Percentiles rank a stretch among this genome's conserved stretches.
Conservation (phyloP, 2,329 filamentous ascomycete species). For the Corynespora cassiicola region DNA sequence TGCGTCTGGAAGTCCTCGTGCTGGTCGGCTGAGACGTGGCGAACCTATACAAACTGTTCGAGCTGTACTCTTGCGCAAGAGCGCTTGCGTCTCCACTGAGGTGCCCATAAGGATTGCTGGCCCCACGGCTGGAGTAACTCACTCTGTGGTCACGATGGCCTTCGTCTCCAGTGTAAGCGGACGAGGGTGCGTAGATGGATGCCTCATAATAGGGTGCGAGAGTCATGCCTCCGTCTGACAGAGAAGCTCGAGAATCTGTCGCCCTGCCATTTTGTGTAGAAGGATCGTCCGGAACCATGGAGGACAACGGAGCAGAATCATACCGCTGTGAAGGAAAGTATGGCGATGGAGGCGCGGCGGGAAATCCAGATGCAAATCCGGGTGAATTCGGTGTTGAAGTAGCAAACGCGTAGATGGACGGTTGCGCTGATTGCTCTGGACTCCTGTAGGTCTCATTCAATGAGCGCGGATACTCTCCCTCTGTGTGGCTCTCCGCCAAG, state of each 20-base stretch:
- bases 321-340: constrained; percentile 17
- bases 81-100: constrained; percentile 18
- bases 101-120: constrained; percentile 28
- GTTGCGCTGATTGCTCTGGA: no score
- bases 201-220: constrained; percentile 35
- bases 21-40: constrained; percentile 13
- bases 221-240: constrained; percentile 13
- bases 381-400: no score
- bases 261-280: constrained; percentile 27
- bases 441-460: constrained; percentile 25
- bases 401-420: no score
- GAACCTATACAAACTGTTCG: constrained; percentile 21
- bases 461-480: constrained; percentile 25
- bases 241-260: constrained; percentile 10
- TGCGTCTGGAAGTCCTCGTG: constrained; percentile 14
- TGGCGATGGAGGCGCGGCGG: constrained; percentile 24
- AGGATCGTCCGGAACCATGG: constrained; percentile 36
- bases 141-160: constrained; percentile 8
- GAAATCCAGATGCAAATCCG: no score
- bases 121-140: constrained; percentile 21
- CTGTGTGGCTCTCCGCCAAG: constrained; percentile 16
- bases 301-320: constrained; percentile 24
- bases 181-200: constrained; percentile 38
- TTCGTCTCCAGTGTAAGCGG: constrained; percentile 36
- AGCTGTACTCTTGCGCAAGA: constrained; percentile 21